Conservation (phyloP, 2,329 filamentous ascomycete species). For the Pyrenochaeta sp. region DNA sequence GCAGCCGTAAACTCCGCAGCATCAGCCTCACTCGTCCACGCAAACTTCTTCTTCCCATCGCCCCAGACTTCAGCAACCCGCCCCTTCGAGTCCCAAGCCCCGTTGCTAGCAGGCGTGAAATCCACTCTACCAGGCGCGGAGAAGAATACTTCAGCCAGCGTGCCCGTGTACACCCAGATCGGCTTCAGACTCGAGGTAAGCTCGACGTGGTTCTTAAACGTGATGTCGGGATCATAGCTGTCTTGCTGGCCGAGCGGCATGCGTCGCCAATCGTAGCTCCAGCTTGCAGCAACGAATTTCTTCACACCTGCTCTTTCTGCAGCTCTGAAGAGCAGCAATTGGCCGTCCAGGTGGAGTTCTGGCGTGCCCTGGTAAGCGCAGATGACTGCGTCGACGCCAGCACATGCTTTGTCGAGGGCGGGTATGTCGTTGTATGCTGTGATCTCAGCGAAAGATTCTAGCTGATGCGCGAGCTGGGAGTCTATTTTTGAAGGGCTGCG, state of each 20-base stretch:
- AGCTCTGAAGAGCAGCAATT: constrained; percentile 25
- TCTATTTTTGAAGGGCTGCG: constrained; percentile 42
- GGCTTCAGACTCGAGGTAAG: constrained; percentile 16
- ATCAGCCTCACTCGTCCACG: background rate
- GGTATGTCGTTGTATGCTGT: constrained; percentile 17
- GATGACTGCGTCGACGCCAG: constrained; percentile 27
- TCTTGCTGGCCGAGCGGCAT: constrained; percentile 15
- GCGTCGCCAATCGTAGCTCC: constrained; percentile 24
- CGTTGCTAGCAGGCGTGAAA: background rate
- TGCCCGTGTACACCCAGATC: constrained; percentile 15
- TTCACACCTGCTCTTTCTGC: constrained; percentile 25
- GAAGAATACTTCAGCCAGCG: constrained; percentile 14
- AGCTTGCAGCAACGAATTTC: constrained; percentile 19
- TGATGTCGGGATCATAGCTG: constrained; percentile 20
- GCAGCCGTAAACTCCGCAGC: background rate
- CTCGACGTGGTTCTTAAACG: constrained; percentile 12
- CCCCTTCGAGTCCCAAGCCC: background rate
- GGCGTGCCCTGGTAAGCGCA: constrained; percentile 18
- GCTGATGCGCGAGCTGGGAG: background rate
- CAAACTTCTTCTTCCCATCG: background rate
- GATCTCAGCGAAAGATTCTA: constrained; percentile 20
- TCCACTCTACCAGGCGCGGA: background rate
- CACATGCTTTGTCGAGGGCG: constrained; percentile 19
- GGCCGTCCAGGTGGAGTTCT: constrained; percentile 20
- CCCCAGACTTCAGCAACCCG: background rate